Percentiles rank a stretch among this genome's conserved stretches.
phyloP scores from a whole-genome alignment of 495 filamentous ascomycete genomes.

The Ramalina intermedia region DNA sequence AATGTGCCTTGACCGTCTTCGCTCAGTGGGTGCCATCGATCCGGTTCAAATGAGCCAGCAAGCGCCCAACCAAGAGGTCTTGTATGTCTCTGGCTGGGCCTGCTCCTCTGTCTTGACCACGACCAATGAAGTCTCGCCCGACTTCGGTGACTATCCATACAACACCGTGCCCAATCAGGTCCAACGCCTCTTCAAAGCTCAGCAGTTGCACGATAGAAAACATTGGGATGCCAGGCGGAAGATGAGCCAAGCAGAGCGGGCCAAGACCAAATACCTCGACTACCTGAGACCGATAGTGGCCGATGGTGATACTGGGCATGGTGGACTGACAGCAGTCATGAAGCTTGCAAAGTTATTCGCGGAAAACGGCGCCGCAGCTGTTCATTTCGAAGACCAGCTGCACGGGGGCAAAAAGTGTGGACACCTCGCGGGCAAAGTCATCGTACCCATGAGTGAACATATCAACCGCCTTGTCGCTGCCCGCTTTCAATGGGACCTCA shows the following conservation, averaged over 20 bases:
- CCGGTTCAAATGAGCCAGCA: constrained; percentile 99
- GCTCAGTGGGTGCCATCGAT: constrained; percentile 85
- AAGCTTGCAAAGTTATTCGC: constrained; percentile 97
- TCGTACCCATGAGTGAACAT: constrained; percentile 88
- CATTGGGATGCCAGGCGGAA: constrained; percentile 76
- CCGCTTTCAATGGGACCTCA: constrained; percentile 94
- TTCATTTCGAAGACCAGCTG: constrained; percentile 95
- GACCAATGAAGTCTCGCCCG: constrained; percentile 92
- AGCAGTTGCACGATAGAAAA: constrained; percentile 90
- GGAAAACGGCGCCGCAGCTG: constrained; percentile 92
- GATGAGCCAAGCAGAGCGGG: constrained; percentile 55
- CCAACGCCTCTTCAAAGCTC: constrained; percentile 86
- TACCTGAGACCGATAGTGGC: constrained; percentile 91
- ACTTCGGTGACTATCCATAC: constrained; percentile 97
- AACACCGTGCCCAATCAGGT: constrained; percentile 98
- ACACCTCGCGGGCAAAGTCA: constrained; percentile 89
- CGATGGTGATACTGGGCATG: constrained; percentile 95
- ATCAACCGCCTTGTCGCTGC: constrained; percentile 87
- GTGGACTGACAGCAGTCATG: constrained; percentile 79
- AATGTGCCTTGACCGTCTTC: constrained; percentile 5
- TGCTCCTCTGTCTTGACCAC: constrained; percentile 83
- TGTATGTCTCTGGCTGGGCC: constrained; percentile 95
- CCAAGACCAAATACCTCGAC: constrained; percentile 68
- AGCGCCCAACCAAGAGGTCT: constrained; percentile 83
- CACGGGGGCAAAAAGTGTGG: constrained; percentile 98